These are phyloP conservation scores for Candida bentonensis DNA, from an alignment of 805 yeast species.

Conservation along the genomic window DNA sequence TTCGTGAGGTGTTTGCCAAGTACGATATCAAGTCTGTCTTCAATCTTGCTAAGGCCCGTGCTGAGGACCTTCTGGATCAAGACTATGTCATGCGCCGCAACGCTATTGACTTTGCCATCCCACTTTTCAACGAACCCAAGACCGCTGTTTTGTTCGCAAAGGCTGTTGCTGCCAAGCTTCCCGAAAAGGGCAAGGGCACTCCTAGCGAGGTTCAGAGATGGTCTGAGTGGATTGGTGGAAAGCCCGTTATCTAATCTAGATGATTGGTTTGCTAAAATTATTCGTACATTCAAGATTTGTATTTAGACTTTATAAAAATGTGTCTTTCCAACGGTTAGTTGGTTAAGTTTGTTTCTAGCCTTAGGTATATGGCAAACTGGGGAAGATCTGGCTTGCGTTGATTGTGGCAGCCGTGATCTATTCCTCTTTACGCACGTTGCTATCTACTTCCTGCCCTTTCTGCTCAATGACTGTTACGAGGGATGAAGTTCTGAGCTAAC, in stretches of 20 bases:
- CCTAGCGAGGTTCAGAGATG: slow-evolving; percentile 87
- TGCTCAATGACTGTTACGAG: slow-evolving; percentile 15
- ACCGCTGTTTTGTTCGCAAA: slow-evolving; percentile 79
- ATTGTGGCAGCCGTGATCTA: too few species aligned
- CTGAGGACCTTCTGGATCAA: slow-evolving; percentile 68
- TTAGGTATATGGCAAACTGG: too few species aligned
- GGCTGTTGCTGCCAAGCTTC: slow-evolving; percentile 60
- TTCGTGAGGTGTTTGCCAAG: slow-evolving; percentile 85
- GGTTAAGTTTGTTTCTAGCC: too few species aligned
- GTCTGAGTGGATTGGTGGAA: slow-evolving; percentile 94
- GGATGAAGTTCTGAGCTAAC: slow-evolving; percentile 10
- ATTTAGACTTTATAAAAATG: background rate
- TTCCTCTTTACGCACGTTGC: too few species aligned
- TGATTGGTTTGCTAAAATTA: too few species aligned
- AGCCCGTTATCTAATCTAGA: slow-evolving; percentile 40
- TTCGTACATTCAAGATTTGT: too few species aligned
- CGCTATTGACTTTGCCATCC: slow-evolving; percentile 95
- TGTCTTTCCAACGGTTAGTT: slow-evolving; percentile 1
- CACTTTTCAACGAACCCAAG: slow-evolving; percentile 92
- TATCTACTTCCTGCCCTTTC: too few species aligned
- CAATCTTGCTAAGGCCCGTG: slow-evolving; percentile 84
- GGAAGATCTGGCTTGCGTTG: too few species aligned
- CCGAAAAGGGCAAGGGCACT: slow-evolving; percentile 38
- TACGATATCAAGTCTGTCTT: slow-evolving; percentile 77
- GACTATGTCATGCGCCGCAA: slow-evolving; percentile 98